phyloP scores from a whole-genome alignment of 106 monocot genomes.

The Dioscorea zingiberensis region DNA sequence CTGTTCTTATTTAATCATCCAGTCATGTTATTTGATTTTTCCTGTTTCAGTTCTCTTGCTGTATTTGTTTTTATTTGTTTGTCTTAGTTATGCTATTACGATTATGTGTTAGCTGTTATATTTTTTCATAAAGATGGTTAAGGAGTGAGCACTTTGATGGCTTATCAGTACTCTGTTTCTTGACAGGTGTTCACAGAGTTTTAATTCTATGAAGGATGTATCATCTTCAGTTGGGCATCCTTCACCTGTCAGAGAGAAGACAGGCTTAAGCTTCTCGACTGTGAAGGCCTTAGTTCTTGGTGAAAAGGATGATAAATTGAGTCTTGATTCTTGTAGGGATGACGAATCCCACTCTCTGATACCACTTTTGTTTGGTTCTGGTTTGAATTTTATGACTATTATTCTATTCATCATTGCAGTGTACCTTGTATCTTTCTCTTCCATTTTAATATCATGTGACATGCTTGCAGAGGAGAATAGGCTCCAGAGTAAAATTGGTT shows the following conservation, averaged over 20 bases:
- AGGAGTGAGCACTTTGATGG: too few relatives aligned
- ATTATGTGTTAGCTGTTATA: too few relatives aligned
- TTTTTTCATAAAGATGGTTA: too few relatives aligned
- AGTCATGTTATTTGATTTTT: too few relatives aligned
- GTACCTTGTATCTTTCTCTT: slow-evolving; percentile 14
- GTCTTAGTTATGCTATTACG: too few relatives aligned
- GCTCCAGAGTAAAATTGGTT: slow-evolving; percentile 9
- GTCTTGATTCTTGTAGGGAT: slow-evolving; percentile 15
- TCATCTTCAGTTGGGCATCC: slow-evolving; percentile 25
- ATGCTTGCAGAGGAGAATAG: slow-evolving; percentile 51
- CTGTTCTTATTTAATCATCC: too few relatives aligned
- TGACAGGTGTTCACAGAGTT: slow-evolving; percentile 44
- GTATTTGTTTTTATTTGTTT: too few relatives aligned
- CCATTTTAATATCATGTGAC: slow-evolving; percentile 36
- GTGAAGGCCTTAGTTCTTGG: slow-evolving; percentile 71
- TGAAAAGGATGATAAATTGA: slow-evolving; percentile 65
- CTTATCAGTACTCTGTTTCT: too few relatives aligned
- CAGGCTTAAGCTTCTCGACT: slow-evolving; percentile 29
- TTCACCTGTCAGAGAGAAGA: slow-evolving; percentile 45
- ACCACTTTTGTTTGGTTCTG: slow-evolving; percentile 46
- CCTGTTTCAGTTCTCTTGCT: too few relatives aligned
- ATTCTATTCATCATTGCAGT: not conserved
- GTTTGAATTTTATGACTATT: slow-evolving; percentile 15
- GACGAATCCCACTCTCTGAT: slow-evolving; percentile 41
- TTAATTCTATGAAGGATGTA: slow-evolving; percentile 57